Conservation (phyloP, 2,329 filamentous ascomycete species). For the Cercospora sesami region DNA sequence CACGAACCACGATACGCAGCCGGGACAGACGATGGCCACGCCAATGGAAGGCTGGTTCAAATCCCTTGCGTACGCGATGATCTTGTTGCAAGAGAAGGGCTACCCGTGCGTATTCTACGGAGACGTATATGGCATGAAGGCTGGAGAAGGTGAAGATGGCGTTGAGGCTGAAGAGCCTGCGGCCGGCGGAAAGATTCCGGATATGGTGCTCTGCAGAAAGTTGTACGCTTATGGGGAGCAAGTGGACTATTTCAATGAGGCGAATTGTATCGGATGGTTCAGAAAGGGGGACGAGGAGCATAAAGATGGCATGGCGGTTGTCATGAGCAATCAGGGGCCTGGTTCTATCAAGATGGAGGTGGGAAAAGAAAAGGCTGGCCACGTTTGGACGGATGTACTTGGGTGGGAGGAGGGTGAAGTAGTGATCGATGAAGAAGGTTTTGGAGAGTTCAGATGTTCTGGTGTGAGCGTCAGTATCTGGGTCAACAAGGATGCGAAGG, state of each 20-base stretch:
- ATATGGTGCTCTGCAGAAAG: conserved; percentile 61
- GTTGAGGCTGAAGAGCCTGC: conserved; percentile 52
- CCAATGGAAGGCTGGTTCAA: conserved; percentile 68
- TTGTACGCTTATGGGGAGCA: conserved; percentile 66
- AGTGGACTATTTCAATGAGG: conserved; percentile 61
- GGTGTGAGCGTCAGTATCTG: conserved; percentile 61
- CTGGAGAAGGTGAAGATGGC: conserved; percentile 60
- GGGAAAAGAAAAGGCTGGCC: conserved; percentile 51
- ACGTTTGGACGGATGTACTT: conserved; percentile 65
- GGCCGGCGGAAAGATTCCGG: conserved; percentile 46
- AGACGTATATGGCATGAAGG: conserved; percentile 61
- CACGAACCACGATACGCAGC: conserved; percentile 68
- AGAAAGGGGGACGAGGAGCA: conserved; percentile 52
- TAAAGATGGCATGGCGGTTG: conserved; percentile 54
- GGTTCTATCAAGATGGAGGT: conserved; percentile 61
- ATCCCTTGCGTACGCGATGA: conserved; percentile 68
- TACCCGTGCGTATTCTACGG: conserved; percentile 66
- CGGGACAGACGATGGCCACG: conserved; percentile 62
- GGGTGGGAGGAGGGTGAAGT: conserved; percentile 58
- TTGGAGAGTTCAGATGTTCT: conserved; percentile 57
- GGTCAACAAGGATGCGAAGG: conserved; percentile 59
- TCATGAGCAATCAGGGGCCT: conserved; percentile 40
- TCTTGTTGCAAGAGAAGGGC: conserved; percentile 63
- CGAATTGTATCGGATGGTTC: conserved; percentile 63
- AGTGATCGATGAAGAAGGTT: conserved; percentile 60